Conservation (phyloP, 2,329 filamentous ascomycete genomes). For the Xylariales sp. region DNA sequence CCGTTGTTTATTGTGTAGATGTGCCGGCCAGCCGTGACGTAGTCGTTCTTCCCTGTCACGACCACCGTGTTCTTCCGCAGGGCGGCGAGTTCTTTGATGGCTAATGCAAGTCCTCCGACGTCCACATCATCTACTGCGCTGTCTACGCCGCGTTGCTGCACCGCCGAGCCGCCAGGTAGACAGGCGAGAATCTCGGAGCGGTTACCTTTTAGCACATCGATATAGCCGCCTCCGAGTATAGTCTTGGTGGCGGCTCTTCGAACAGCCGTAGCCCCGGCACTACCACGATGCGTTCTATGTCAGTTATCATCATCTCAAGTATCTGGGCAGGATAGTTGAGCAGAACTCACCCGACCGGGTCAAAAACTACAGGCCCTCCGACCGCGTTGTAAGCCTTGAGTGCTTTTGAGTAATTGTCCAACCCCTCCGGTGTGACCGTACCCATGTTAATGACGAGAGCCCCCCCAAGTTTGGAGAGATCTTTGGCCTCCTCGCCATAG, state of each 20-base stretch:
- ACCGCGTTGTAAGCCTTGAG: conserved; percentile 83
- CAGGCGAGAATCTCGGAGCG: conserved; percentile 90
- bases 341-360: conserved; percentile 79
- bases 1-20: conserved; percentile 81
- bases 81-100: conserved; percentile 75
- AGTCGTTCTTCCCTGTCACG: conserved; percentile 83
- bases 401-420: conserved; percentile 78
- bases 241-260: conserved; percentile 76
- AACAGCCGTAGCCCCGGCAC: conserved; percentile 81
- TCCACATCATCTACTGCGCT: conserved; percentile 67
- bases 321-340: background rate
- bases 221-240: conserved; percentile 79
- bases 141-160: conserved; percentile 86
- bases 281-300: conserved; percentile 43
- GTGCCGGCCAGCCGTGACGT: conserved; percentile 77
- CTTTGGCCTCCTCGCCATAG: conserved; percentile 82
- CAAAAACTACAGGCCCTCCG: conserved; percentile 81
- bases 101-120: conserved; percentile 64
- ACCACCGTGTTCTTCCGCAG: conserved; percentile 79
- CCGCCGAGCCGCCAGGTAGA: conserved; percentile 48
- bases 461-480: conserved; percentile 81
- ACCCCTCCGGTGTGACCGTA: conserved; percentile 80
- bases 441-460: conserved; percentile 95
- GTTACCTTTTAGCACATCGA: conserved; percentile 94
- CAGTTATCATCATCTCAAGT: background rate